Base-by-base conservation (phyloP, 805 yeast species). In the Myxozyma geophila region DNA sequence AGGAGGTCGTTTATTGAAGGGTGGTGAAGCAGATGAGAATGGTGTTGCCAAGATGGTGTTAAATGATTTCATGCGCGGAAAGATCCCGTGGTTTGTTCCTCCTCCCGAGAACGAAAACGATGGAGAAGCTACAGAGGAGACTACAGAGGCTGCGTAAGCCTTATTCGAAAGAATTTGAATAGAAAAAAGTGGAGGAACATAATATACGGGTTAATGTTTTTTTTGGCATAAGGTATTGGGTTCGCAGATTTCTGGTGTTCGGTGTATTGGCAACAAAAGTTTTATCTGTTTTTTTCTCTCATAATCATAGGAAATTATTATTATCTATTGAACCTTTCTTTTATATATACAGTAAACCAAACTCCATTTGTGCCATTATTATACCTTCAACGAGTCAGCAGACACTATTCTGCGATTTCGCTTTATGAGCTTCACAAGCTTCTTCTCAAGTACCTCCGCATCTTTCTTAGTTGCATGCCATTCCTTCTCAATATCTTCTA, bases 21-120 rank as follows among this genome's bases (percentile, higher is more conserved):
- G 99, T 64, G 99, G 98, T 69, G 99, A 95, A 78, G 96, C 98
- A 0, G 98, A 93, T 76, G 98, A 93, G 77, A 81, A 87, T 69
- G 96, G 97, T 72, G 91, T 93, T 61, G 87, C 98, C 46, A 93
- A 92, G 76, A 87, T 88, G 73, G 88, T 93, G 37, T 83, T 93
- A 75, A 91, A 91, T 71, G 99, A 93, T 76, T 93, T 93, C 82
- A 93, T 92, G 78, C 85, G 99, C 77, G 99, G 99, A 66, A 90
- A 91, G 73, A 93, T 93, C 60, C 99, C 99, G 28, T 93, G 99
- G 99, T 93, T 93, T 75, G 90, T 90, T 39, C 86, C 95, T 35
- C 99, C 99, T 36, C 98, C 98, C 70, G 89, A 85, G 67, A 82
- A 79, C 33, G 87, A 83, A 59, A 81, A 83, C 75, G 89, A 86